Evolutionary conservation across 2,329 filamentous ascomycete species (phyloP), one percentile per base, ranked within the genome.

Genomic region (Cryoendolithus antarcticus): DNA sequence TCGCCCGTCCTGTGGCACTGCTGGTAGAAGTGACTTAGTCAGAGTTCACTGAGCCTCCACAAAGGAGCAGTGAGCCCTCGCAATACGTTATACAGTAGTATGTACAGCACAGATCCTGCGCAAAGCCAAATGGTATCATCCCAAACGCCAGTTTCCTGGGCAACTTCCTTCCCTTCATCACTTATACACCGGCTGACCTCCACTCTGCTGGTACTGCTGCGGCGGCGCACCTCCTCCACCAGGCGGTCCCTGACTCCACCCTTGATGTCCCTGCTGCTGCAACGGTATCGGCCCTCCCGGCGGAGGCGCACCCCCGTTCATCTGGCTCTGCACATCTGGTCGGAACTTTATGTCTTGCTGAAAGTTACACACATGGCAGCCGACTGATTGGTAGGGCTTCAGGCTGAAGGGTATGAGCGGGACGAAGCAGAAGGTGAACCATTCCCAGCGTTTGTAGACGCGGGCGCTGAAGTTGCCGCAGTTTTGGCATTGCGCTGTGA

Each of bases 301-400:
- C 41, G 44, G 28, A 33, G 41, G 44, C 12, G 46, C 48, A 34
- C 49, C 49, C 38, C 45, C 45, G 11, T 56, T 40, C 56, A 57
- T 58, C 45, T 57, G 54, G 33, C 56, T 50, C 40, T 60, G 51
- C 8, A 61, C 59, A 40, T 62, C 59, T 6, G 59, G 58, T 32
- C 58, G 50, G 36, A 55, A 65, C 53, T 64, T 64, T 47, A 69
- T 59, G 46, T 70, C 66, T 57, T 88, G 80, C 46, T 75, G 71
- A 57, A 85, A 86, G 57, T 80, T 76, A 70, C 82, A 89, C 58
- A 86, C 77, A 53, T 76, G 71, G 65, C 82, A 89, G 43, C 70
- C 66, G 40, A 89, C 71, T 52, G 86, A 81, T 50, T 59, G 59
- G 50, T 60, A 62, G 1, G 67, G 66, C 43, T 69, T 69, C 4